Percentiles rank a stretch among this genome's conserved stretches.
phyloP scores from a whole-genome alignment of 257 asterid species.

The Marsdenia floribunda region DNA sequence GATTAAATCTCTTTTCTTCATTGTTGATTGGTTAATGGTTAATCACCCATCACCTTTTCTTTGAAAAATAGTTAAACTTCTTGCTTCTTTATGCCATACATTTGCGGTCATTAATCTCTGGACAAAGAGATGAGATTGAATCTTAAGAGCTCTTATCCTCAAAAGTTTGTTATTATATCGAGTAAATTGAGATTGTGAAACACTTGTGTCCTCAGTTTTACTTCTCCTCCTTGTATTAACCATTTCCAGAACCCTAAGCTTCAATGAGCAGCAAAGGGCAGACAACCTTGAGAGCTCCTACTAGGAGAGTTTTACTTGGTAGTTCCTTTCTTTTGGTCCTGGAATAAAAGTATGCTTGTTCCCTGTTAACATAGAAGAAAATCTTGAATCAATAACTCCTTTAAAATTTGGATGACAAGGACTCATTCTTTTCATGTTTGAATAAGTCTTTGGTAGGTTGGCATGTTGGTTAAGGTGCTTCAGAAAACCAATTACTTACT shows the following conservation, averaged over 20 bases:
- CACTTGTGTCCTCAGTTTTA: background rate
- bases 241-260: background rate
- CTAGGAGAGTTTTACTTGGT: background rate
- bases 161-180: background rate
- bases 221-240: background rate
- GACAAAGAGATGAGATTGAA: background rate
- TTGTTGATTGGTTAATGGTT: background rate
- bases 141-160: background rate
- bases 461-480: background rate
- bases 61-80: background rate
- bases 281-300: background rate
- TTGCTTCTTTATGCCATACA: background rate
- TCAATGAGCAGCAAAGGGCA: background rate
- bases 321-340: background rate
- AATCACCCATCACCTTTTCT: background rate
- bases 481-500: background rate
- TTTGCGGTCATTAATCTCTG: background rate
- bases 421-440: background rate
- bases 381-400: background rate
- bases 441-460: background rate
- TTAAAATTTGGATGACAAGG: background rate
- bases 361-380: background rate
- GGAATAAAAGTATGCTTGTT: background rate
- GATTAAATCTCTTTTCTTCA: background rate
- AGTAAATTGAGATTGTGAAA: background rate